phyloP scores from a whole-genome alignment of 2,329 filamentous ascomycete genomes.

The Rhynchosporium agropyri region DNA sequence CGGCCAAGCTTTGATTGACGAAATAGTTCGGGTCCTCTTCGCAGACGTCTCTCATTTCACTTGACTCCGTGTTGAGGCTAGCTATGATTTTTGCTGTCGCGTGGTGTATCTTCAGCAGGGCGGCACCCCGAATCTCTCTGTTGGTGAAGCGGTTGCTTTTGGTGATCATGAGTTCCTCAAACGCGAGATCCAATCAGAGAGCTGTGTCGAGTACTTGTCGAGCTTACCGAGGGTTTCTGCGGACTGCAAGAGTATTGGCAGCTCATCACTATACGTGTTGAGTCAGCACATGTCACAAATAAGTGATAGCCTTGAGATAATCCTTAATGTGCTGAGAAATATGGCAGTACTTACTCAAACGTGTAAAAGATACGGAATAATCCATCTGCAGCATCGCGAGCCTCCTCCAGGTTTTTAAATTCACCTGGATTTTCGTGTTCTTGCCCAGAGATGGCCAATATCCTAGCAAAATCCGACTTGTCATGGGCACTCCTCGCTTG shows the following conservation, averaged over 20 bases:
- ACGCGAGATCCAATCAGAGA: not conserved
- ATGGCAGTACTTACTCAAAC: not conserved
- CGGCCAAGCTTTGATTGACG: not conserved
- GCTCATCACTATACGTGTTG: not conserved
- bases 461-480: not conserved
- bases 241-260: not conserved
- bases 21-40: not conserved
- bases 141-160: not conserved
- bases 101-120: not conserved
- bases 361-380: not conserved
- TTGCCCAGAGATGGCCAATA: not conserved
- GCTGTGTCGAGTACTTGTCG: not conserved
- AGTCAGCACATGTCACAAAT: not conserved
- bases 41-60: not conserved
- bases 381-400: not conserved
- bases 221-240: not conserved
- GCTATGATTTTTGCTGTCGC: not conserved
- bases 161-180: not conserved
- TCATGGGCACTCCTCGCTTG: not conserved
- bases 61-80: not conserved
- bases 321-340: not conserved
- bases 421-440: not conserved
- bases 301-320: not conserved
- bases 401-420: not conserved
- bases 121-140: not conserved